These are phyloP conservation scores for Sugiyamaella pinicola DNA, from an alignment of 1,139 yeast species.

Conservation along the genomic window DNA sequence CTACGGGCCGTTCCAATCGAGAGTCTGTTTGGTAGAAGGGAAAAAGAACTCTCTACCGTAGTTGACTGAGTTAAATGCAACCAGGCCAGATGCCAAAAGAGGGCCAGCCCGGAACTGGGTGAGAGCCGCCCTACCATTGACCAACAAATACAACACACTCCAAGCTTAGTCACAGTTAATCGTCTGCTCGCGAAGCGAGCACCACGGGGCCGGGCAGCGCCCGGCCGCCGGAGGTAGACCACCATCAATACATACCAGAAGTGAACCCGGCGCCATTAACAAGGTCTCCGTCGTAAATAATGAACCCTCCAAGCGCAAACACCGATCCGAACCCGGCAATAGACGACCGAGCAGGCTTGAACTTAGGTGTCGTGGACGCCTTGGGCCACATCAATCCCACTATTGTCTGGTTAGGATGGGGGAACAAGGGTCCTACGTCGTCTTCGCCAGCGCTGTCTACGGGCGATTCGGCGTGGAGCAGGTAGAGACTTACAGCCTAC, in stretches of 20 bases:
- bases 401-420: constrained; percentile 18
- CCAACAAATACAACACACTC: constrained; percentile 75
- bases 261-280: constrained; percentile 86
- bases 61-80: constrained; percentile 61
- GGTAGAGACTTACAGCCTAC: constrained; percentile 28
- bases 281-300: constrained; percentile 77
- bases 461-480: too few relatives aligned
- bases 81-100: constrained; percentile 57
- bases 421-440: not conserved
- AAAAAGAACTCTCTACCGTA: constrained; percentile 71
- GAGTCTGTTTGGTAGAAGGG: constrained; percentile 27
- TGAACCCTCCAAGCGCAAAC: constrained; percentile 76
- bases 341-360: constrained; percentile 52
- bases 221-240: too few relatives aligned
- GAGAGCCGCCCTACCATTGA: constrained; percentile 67
- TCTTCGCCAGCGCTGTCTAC: too few relatives aligned
- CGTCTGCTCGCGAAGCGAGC: constrained; percentile 1
- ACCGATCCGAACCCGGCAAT: constrained; percentile 67
- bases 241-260: constrained; percentile 43
- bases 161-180: constrained; percentile 54
- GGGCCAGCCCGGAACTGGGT: constrained; percentile 57
- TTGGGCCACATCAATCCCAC: constrained; percentile 37
- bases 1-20: not conserved
- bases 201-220: too few relatives aligned
- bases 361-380: constrained; percentile 32